Base-by-base conservation (phyloP, 192 early-diverging fungal species). In the Rhizophagus sp. region DNA sequence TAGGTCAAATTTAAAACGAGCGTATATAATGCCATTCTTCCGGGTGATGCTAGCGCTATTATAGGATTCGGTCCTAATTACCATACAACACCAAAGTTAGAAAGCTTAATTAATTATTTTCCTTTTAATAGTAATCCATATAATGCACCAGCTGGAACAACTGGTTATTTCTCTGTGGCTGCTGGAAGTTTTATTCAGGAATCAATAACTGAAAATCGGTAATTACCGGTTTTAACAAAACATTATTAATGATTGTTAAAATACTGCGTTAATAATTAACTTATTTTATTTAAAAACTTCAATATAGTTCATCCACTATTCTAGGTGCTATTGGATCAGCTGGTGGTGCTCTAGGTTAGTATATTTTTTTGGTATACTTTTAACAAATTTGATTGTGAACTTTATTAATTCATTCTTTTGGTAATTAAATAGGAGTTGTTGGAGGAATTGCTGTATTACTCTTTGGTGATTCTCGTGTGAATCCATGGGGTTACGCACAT, bases 151-250 rank as follows among this genome's bases (percentile, higher is more conserved):
- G 2, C 12, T 72, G 69, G 69, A 36, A 72, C 69, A 41, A 72
- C 34, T 72, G 69, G 34, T 39, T 72, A 72, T 36, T 72, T 72
- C 34, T 72, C 69, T 47, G 36, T 72, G 7, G 30, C 69, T 36
- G 69, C 69, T 47, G 69, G 36, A 72, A 72, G 69, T 72, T 72
- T 72, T 72, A 47, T 72, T 47, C 69, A 44, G 25, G 44, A 36
- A 36, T 33, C 36, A 22, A 47, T 19, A 6, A 15, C 34, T 4
- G 69, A 72, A 72, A 6, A 72, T 22, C 69, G 69, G 69, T 72
- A 72, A 39, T 36, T 41, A 71, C 2, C 13, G 39, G 4, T 22
- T 70, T 39, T 12, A 30, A 30, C 34, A 36, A 34, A 8, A 36
- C 0, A 36, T 71, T 7, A 34, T 71, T 4, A 71, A 34, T 0